phyloP scores from a whole-genome alignment of 83 land plant species.

The Picea engelmannii region DNA sequence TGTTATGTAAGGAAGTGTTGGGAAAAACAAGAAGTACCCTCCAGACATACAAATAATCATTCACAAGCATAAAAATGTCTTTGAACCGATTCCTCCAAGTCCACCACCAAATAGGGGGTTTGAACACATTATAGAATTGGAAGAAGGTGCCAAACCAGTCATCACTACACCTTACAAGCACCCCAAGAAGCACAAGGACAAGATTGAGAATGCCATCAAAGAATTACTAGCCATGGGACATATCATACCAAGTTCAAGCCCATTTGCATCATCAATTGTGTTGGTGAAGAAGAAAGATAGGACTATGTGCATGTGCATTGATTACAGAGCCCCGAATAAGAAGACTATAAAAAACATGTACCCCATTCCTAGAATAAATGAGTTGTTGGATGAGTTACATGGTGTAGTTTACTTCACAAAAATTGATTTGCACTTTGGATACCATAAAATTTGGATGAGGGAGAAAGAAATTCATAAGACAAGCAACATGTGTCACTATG shows the following conservation, averaged over 20 bases:
- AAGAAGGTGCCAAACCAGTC: not conserved
- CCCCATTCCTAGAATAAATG: conserved; percentile 23
- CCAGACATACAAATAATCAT: no score
- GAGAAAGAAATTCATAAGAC: not conserved
- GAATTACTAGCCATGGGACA: not conserved
- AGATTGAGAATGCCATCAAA: not conserved
- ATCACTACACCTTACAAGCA: not conserved
- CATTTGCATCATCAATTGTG: conserved; percentile 11
- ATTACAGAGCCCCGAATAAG: conserved; percentile 22
- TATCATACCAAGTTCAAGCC: conserved; percentile 8
- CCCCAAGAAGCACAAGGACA: not conserved
- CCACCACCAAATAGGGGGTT: not conserved
- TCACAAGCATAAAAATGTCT: no score
- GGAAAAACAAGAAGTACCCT: no score
- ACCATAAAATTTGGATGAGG: conserved; percentile 13
- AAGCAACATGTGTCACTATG: not conserved
- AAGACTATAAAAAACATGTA: conserved; percentile 7
- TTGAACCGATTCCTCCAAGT: not conserved
- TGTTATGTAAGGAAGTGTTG: no score
- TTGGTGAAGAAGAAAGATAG: conserved; percentile 26
- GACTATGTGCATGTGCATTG: conserved; percentile 13
- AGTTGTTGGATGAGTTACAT: conserved; percentile 20
- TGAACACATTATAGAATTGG: not conserved
- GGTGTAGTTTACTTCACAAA: conserved; percentile 15
- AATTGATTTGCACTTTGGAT: conserved; percentile 13